Base-by-base conservation (phyloP, 2,329 filamentous ascomycete species). In the Xylaria sp. region DNA sequence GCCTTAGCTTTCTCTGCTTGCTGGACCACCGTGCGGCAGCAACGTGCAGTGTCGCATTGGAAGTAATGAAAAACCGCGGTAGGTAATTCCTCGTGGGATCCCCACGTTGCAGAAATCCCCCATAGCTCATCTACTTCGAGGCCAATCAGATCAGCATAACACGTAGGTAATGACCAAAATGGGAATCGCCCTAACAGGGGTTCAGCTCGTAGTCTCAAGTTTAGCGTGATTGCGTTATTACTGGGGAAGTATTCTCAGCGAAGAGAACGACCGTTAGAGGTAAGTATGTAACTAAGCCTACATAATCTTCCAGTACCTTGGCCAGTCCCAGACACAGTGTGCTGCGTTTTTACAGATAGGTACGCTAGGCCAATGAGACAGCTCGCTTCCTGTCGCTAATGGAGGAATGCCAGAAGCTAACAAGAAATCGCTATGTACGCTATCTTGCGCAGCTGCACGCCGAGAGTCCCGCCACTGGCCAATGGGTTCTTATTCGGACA, bases 401-500 rank as follows among this genome's bases (percentile, higher is more conserved):
- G 36, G 66, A 74, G 71, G 69, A 74, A 74, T 70, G 65, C 63
- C 63, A 70, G 70, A 73, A 69, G 70, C 73, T 73, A 76, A 67
- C 64, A 70, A 68, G 13, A 73, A 28, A 69, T 72, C 69, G 67
- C 66, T 36, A 36, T 15, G 11, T 13, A 13, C 20, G 20, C 17
- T 70, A 74, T 72, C 69, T 72, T 62, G 60, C 65, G 60, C 56
- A 68, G 65, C 72, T 70, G 70, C 69, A 71, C 65, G 70, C 60
- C 66, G 67, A 66, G 70, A 66, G 70, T 65, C 64, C 68, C 69
- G 64, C 66, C 51, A 73, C 56, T 74, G 65, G 73, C 70, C 72
- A 73, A 74, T 74, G 65, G 74, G 73, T 74, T 54, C 67, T 76
- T 65, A 71, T 66, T 77, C 75, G 74, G 75, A 75, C 73, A 77